Evolutionary conservation across 192 early-diverging fungal genomes (phyloP), one percentile per base, ranked within the genome.

Genomic region (Entomortierella lignicola): DNA sequence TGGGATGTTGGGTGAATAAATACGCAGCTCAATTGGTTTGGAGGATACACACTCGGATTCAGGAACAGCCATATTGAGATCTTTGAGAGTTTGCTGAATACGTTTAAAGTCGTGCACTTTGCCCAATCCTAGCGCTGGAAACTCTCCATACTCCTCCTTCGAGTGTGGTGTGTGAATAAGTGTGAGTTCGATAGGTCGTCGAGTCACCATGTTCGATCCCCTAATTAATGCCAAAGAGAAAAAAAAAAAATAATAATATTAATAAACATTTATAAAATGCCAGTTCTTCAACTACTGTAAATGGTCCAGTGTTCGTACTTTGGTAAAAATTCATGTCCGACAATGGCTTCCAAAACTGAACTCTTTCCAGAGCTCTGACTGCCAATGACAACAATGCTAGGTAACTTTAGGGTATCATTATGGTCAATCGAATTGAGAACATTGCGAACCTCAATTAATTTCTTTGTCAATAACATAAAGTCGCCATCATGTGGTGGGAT

Each of bases 11-110:
- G 94, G 88, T 8, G 94, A 95, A 74, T 94, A 94, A 31, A 95
- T 93, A 23, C 90, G 87, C 62, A 95, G 84, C 72, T 94, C 94
- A 44, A 95, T 93, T 10, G 94, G 93, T 71, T 91, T 90, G 67
- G 91, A 85, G 1, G 93, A 94, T 32, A 94, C 91, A 66, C 96
- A 98, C 71, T 99, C 96, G 4, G 88, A 82, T 37, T 98, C 97
- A 8, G 96, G 86, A 29, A 98, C 97, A 23, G 97, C 94, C 82
- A 97, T 84, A 83, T 99, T 99, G 61, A 99, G 85, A 64, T 99
- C 97, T 37, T 90, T 91, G 47, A 99, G 85, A 8, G 97, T 99
- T 73, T 92, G 92, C 82, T 97, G 96, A 66, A 99, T 91, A 37
- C 94, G 91, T 52, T 79, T 80, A 74, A 98, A 99, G 63, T 97